These are phyloP conservation scores for Exutisphaerella laricina DNA, from an alignment of 2,329 filamentous ascomycete species.

Conservation along the genomic window DNA sequence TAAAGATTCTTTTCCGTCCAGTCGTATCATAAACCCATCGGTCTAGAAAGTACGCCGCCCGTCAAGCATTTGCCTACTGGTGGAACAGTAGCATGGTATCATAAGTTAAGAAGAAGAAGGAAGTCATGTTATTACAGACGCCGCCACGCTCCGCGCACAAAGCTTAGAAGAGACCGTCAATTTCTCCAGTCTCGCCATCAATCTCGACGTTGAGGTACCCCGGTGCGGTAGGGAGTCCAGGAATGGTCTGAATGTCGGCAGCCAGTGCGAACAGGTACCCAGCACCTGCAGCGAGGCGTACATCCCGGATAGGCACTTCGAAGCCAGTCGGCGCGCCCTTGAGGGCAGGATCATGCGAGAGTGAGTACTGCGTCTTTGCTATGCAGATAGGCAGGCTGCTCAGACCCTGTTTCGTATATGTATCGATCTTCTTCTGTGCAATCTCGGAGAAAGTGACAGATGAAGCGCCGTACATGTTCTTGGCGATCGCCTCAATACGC, in stretches of 20 bases:
- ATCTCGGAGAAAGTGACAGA: slow-evolving; percentile 89
- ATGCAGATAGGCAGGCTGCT: slow-evolving; percentile 92
- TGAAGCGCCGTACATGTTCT: slow-evolving; percentile 89
- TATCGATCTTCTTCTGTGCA: slow-evolving; percentile 93
- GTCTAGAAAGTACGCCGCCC: slow-evolving; percentile 10
- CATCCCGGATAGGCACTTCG: slow-evolving; percentile 88
- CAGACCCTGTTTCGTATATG: slow-evolving; percentile 86
- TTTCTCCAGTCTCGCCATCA: slow-evolving; percentile 48
- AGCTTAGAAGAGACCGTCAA: slow-evolving; percentile 71
- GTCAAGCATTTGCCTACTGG: slow-evolving; percentile 14
- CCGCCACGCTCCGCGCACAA: neutral
- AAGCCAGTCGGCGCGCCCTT: slow-evolving; percentile 96
- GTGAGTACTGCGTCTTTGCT: slow-evolving; percentile 96
- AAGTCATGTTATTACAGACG: neutral
- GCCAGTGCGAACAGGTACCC: slow-evolving; percentile 93
- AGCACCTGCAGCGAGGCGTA: slow-evolving; percentile 87
- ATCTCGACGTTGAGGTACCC: slow-evolving; percentile 92
- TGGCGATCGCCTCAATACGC: slow-evolving; percentile 84
- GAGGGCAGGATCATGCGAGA: slow-evolving; percentile 85
- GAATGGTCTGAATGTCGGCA: slow-evolving; percentile 97
- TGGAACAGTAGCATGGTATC: slow-evolving; percentile 18
- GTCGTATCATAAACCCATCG: slow-evolving; percentile 1
- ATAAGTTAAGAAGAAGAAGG: slow-evolving; percentile 2
- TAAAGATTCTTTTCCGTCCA: slow-evolving; percentile 1
- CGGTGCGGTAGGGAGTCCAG: slow-evolving; percentile 87